Evolutionary conservation across 257 asterid species (phyloP), one percentile per base, ranked within the genome.

Genomic region (Fraxinus anomala): DNA sequence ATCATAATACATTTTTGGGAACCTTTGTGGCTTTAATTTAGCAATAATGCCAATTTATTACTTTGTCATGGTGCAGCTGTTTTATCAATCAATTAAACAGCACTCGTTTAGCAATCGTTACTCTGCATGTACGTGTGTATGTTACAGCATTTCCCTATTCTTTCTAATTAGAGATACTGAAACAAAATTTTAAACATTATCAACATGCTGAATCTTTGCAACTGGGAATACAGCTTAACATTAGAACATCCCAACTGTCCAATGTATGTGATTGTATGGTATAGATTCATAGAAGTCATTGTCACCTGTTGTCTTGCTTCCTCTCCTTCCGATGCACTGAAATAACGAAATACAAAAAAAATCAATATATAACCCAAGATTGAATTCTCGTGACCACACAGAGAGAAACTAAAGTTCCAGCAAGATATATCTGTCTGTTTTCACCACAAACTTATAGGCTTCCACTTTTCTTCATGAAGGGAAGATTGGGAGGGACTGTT

Each of bases 321-420:
- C 84, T 83, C 83, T 89, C 86, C 87, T 92, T 81, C 97, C 98
- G 23, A 96, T 89, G 89, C 97, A 93, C 98, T 96, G 91, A 76
- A 81, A 84, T 73, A 82, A 76, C 73, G 75, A 81, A 81, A 80
- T 13, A 83, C 10, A 73, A 75, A 59, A 81, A 81, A 51, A 76
- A 68, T 24, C 1, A 70, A 49, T 59, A 5, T 81, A 47, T 65
- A 76, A n/a, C 14, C 67, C 37, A 74, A 19, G 31, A 17, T 0
- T 12, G 42, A 42, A 73, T 40, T 24, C 30, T 68, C 49, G 37
- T 63, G 70, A 82, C 33, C 33, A 31, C 5, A 65, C 1, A 73
- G 21, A 54, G 75, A 16, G 30, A 67, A 51, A 42, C 14, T 51
- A 37, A 76, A 78, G 59, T 65, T 61, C n/a, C 69, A 44, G 40